Conservation (phyloP, 1,139 yeast species). For the Geotrichum siamense region DNA sequence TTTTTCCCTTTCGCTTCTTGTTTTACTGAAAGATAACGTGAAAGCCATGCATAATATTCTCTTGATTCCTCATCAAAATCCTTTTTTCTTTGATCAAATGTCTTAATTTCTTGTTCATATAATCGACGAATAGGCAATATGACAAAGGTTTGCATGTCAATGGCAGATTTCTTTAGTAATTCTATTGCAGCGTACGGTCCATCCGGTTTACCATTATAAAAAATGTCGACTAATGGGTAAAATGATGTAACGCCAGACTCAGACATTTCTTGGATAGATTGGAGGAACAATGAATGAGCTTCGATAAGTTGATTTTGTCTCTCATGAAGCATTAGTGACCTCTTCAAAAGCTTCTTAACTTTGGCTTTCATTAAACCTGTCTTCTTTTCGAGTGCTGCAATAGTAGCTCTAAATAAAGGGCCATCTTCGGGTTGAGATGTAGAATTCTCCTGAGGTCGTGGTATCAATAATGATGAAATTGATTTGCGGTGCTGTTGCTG, state of each 20-base stretch:
- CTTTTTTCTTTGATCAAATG: conserved; percentile 41
- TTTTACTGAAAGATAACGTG: conserved; percentile 60
- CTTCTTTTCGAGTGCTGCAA: conserved; percentile 48
- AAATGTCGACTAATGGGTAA: conserved; percentile 31
- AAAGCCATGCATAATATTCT: conserved; percentile 69
- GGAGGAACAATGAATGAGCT: conserved; percentile 33
- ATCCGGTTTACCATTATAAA: conserved; percentile 24
- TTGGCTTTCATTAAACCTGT: conserved; percentile 45
- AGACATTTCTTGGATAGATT: conserved; percentile 27
- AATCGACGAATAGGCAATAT: conserved; percentile 37
- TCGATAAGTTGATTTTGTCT: conserved; percentile 34
- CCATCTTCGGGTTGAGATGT: conserved; percentile 54
- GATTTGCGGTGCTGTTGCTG: conserved; percentile 1
- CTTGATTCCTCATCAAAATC: conserved; percentile 66
- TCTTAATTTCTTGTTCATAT: conserved; percentile 39
- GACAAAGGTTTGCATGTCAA: conserved; percentile 31
- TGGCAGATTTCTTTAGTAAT: conserved; percentile 21
- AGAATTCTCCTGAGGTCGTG: conserved; percentile 31
- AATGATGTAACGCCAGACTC: conserved; percentile 33
- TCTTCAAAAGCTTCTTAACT: conserved; percentile 38
- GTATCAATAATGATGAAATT: conserved; percentile 14
- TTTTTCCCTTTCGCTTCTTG: conserved; percentile 40
- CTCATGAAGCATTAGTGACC: conserved; percentile 34
- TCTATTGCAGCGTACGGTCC: conserved; percentile 24
- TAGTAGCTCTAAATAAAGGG: conserved; percentile 58